Evolutionary conservation across 331 rosid genomes (phyloP).

Genomic region (Spiraea crenata): DNA sequence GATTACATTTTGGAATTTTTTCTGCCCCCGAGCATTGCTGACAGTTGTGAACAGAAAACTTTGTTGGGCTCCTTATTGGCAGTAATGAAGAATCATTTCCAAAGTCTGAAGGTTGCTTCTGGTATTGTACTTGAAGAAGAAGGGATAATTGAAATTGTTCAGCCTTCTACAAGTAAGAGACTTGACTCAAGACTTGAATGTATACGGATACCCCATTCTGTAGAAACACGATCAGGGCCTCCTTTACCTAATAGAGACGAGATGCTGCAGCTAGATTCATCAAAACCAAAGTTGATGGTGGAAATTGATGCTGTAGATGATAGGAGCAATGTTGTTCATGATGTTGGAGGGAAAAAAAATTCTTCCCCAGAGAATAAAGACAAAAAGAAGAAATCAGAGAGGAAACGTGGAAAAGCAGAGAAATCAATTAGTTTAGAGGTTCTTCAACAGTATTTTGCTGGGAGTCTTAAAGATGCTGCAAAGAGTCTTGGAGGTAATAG

Average conservation of each 20-base stretch:
- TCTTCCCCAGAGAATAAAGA: conserved; percentile 48
- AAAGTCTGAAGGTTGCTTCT: conserved; percentile 77
- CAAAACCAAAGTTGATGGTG: conserved; percentile 38
- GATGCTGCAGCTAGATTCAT: conserved; percentile 38
- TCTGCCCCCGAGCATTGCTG: conserved; percentile 62
- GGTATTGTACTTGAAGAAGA: conserved; percentile 64
- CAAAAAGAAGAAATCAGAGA: conserved; percentile 55
- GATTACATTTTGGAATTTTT: conserved; percentile 86
- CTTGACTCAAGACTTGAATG: conserved; percentile 49
- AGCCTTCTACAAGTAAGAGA: conserved; percentile 45
- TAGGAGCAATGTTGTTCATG: conserved; percentile 32
- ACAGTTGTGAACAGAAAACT: conserved; percentile 47
- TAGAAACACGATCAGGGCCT: conserved; percentile 39
- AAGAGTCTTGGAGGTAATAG: conserved; percentile 87
- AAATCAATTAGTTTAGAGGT: conserved; percentile 89
- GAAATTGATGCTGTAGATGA: conserved; percentile 34
- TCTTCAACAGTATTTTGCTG: conserved; percentile 83
- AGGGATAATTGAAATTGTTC: conserved; percentile 57
- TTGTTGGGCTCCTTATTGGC: conserved; percentile 75
- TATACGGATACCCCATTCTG: conserved; percentile 36
- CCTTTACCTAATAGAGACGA: conserved; percentile 43
- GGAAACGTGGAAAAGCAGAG: conserved; percentile 92
- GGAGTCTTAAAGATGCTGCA: conserved; percentile 98
- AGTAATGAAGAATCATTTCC: conserved; percentile 72
- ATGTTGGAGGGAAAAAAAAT: conserved; percentile 31